A percentile compares a stretch with the other conserved stretches of the same genome.
These are phyloP conservation scores for Pseudoperonospora humuli DNA, from an alignment of 352 stramenopile genomes.

Conservation along the genomic window DNA sequence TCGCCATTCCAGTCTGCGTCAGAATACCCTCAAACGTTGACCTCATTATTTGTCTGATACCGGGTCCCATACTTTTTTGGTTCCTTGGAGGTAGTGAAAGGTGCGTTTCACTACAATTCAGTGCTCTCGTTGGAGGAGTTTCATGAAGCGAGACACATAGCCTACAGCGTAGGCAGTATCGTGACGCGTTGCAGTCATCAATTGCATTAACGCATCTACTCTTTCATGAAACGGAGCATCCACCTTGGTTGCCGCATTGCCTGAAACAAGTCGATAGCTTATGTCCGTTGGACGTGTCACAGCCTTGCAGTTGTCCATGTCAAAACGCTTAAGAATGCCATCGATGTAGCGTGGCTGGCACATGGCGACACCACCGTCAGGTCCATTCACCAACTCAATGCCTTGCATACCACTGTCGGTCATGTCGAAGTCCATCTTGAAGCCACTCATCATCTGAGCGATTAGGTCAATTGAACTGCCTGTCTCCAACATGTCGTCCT, in stretches of 20 bases:
- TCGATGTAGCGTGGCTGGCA: conserved; percentile 5
- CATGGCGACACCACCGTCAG: conserved; percentile 8
- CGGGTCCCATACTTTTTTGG: conserved; percentile 7
- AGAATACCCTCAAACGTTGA: conserved; percentile 2
- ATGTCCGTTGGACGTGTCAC: too few relatives aligned
- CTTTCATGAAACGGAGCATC: conserved; percentile 7
- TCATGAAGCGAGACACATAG: conserved; percentile 8
- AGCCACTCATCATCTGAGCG: conserved; percentile 2
- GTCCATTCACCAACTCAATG: conserved; percentile 6
- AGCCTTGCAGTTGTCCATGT: too few relatives aligned
- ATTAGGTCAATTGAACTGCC: conserved; percentile 8
- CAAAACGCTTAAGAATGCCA: too few relatives aligned
- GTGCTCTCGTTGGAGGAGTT: conserved; percentile 8
- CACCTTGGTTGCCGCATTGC: conserved; percentile 1
- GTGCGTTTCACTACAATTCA: conserved; percentile 9
- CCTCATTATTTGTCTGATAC: neutral
- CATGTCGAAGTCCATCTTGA: conserved; percentile 18
- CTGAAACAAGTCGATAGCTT: neutral
- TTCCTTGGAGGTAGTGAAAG: conserved; percentile 6
- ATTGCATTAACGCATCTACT: conserved; percentile 13
- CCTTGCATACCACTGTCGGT: conserved; percentile 16
- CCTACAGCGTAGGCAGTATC: conserved; percentile 6
- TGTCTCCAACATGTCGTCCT: conserved; percentile 10
- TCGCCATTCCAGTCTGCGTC: conserved; percentile 9
- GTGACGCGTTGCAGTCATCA: neutral